Base-by-base conservation (phyloP, 2,329 filamentous ascomycete genomes). In the Trichoderma lentiforme region DNA sequence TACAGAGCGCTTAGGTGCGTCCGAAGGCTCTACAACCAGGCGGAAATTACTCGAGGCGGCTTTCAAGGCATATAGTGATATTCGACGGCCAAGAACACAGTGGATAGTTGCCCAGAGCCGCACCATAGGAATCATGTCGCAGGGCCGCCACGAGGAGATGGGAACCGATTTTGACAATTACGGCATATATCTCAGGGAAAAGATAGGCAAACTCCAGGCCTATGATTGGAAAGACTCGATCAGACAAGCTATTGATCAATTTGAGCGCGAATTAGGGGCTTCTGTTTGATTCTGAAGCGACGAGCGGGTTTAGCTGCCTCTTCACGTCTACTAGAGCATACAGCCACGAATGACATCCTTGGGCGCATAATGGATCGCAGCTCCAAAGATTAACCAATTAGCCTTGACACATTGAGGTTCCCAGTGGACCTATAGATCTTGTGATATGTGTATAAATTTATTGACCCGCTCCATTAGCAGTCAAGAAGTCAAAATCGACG, bases 401-500 rank as follows among this genome's bases (percentile, higher is more conserved):
- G 11, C 4, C 47, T 21, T 12, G 12, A 51, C 0, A 21, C 4
- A 11, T 18, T 4, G 9, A 51, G 9, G n/a, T 5, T 21, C 6
- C n/a, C 4, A 51, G 8, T 4, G 5, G 51, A 56, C 24, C 15
- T 21, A 15, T n/a, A n/a, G n/a, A n/a, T n/a, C n/a, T n/a, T n/a
- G n/a, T n/a, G n/a, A n/a, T n/a, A 8, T 21, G 11, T 51, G 9
- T 3, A 39, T 15, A 2, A 36, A 61, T 9, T 51, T 5, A 69
- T 34, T 26, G 9, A 14, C 26, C 30, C 0, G 78, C 78, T 0
- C 84, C 84, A 26, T 76, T 76, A 2, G 86, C 86, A 1, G 83
- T 89, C 69, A 91, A 78, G 71, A 91, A 91, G 73, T 88, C 88
- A 79, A 91, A 91, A 76, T 91, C 88, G 0, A 84, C 87, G 0